Conservation (phyloP, 108 stramenopile species). For the Nitzschia sp. region DNA sequence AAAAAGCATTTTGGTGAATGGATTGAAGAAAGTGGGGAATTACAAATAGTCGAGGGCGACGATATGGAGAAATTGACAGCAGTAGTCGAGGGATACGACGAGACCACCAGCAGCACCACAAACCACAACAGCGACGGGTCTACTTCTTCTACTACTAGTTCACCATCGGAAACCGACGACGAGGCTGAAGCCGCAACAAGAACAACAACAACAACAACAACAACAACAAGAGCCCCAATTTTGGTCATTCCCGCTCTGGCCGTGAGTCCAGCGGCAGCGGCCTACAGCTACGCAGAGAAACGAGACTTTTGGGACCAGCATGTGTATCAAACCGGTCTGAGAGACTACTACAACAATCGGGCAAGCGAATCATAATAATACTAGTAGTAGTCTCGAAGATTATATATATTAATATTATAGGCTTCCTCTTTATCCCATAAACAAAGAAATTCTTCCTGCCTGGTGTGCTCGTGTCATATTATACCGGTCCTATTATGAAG, state of each 20-base stretch:
- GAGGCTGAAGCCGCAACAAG: too few species aligned
- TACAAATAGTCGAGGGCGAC: constrained; percentile 12
- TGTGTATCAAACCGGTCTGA: constrained; percentile 69
- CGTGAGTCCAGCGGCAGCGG: constrained; percentile 77
- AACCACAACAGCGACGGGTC: constrained; percentile 1
- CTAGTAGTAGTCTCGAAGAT: not conserved
- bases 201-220: too few species aligned
- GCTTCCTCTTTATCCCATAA: too few species aligned
- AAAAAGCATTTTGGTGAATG: constrained; percentile 64
- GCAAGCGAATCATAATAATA: not conserved
- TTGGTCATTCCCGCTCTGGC: constrained; percentile 50
- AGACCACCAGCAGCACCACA: too few species aligned
- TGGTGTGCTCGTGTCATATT: too few species aligned
- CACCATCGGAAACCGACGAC: too few species aligned
- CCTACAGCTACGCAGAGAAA: constrained; percentile 64
- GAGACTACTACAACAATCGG: constrained; percentile 36
- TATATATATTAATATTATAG: too few species aligned
- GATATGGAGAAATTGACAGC: too few species aligned
- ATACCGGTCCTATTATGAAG: too few species aligned
- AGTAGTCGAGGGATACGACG: too few species aligned
- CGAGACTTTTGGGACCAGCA: constrained; percentile 69
- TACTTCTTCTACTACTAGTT: constrained; percentile 7
- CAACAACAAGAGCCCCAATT: not conserved
- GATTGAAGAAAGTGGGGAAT: constrained; percentile 53
- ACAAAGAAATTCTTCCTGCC: too few species aligned